Conservation (phyloP, 2,329 filamentous ascomycete species). For the Claviceps fusiformis region DNA sequence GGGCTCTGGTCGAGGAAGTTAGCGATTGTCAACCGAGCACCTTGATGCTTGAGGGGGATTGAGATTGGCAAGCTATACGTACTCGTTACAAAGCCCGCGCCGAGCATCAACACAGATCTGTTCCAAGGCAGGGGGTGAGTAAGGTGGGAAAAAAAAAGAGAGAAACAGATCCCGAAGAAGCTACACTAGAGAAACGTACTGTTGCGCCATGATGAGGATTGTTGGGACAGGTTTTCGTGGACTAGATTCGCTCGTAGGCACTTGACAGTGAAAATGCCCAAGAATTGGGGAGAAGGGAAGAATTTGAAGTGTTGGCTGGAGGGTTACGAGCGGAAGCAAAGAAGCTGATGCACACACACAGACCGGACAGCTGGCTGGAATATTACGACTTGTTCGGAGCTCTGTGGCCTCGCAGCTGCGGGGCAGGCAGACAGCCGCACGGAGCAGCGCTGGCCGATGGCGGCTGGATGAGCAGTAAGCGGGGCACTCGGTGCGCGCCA, state of each 20-base stretch:
- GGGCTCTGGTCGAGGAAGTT: constrained; percentile 25
- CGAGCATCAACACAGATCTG: constrained; percentile 27
- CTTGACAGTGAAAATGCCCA: neutral
- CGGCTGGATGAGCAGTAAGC: neutral
- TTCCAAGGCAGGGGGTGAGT: neutral
- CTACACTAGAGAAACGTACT: constrained; percentile 1
- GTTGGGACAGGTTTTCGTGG: neutral
- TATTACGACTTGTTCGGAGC: constrained; percentile 2
- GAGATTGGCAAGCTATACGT: neutral
- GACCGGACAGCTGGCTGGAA: neutral
- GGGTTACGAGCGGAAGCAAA: neutral
- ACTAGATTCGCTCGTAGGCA: neutral
- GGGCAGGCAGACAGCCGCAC: constrained; percentile 1
- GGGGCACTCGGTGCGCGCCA: neutral
- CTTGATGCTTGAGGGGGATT: neutral
- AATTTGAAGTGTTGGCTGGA: neutral
- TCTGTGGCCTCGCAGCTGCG: constrained; percentile 2
- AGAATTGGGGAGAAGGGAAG: neutral
- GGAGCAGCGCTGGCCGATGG: constrained; percentile 1
- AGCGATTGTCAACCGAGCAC: neutral
- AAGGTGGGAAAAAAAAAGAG: neutral
- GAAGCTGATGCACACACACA: neutral
- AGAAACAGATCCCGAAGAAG: neutral
- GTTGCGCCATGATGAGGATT: constrained; percentile 1
- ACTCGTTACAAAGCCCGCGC: constrained; percentile 42